Percentiles rank a stretch among this genome's conserved stretches.
Conservation (phyloP, 108 stramenopile genomes). For the Skeletonema tropicum region DNA sequence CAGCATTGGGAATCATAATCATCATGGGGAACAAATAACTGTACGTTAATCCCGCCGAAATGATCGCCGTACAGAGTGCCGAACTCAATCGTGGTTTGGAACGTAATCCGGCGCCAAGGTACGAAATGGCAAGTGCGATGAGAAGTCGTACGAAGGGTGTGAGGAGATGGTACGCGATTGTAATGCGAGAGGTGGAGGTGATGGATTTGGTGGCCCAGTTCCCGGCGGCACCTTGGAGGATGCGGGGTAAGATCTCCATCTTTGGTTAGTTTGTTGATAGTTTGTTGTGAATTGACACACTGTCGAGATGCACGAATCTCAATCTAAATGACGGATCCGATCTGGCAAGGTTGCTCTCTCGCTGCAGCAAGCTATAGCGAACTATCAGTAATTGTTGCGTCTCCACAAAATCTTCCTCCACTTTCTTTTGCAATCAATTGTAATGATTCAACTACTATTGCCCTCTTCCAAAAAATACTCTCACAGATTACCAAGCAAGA, state of each 20-base stretch:
- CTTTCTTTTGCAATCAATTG: not conserved
- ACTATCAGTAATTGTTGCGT: not conserved
- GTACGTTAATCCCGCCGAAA: not conserved
- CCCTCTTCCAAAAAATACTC: not conserved
- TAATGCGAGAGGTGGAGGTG: not conserved
- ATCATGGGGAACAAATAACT: not conserved
- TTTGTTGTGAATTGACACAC: not conserved
- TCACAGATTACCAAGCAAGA: not conserved
- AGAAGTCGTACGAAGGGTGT: not conserved
- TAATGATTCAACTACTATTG: not conserved
- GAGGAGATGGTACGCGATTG: not conserved
- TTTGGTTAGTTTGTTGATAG: not conserved
- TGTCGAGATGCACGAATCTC: no score
- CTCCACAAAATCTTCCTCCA: not conserved
- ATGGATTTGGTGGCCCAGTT: not conserved
- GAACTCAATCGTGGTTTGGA: not conserved
- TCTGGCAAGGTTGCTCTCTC: no score
- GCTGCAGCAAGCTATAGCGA: not conserved
- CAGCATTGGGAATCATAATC: not conserved
- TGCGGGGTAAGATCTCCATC: not conserved
- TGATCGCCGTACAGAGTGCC: not conserved
- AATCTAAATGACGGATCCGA: no score
- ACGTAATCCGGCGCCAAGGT: not conserved
- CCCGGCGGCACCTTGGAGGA: not conserved
- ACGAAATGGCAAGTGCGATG: not conserved